These are phyloP conservation scores for Hansenula lynferdii DNA, from an alignment of 1,139 yeast species.

Conservation along the genomic window DNA sequence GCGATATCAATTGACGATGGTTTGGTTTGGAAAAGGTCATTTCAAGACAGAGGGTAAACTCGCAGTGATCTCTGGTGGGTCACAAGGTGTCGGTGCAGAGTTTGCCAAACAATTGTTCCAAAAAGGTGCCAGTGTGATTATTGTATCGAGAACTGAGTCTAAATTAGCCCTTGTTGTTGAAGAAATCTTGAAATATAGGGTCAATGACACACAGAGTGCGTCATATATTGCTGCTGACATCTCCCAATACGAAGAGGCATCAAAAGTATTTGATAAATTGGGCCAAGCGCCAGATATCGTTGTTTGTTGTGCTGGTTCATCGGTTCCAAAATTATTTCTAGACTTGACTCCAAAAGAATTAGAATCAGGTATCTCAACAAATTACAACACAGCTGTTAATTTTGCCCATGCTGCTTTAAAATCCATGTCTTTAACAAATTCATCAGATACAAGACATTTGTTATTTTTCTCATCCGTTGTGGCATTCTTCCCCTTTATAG, in stretches of 20 bases:
- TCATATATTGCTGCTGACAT: conserved; percentile 62
- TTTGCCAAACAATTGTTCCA: conserved; percentile 58
- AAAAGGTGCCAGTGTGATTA: conserved; percentile 57
- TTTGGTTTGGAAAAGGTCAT: conserved; percentile 9
- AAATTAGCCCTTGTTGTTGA: conserved; percentile 48
- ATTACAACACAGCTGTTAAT: conserved; percentile 71
- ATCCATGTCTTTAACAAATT: conserved; percentile 28
- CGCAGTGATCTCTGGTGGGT: conserved; percentile 88
- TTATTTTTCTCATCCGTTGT: conserved; percentile 77
- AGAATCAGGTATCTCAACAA: conserved; percentile 55
- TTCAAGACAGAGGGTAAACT: conserved; percentile 40
- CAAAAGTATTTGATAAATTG: conserved; percentile 33
- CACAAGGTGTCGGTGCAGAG: conserved; percentile 90
- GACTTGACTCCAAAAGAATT: conserved; percentile 62
- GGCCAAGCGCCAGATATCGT: conserved; percentile 57
- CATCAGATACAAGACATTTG: conserved; percentile 44
- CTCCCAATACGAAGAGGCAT: conserved; percentile 49
- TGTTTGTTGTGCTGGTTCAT: conserved; percentile 85
- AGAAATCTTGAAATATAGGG: conserved; percentile 31
- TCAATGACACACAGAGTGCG: conserved; percentile 23
- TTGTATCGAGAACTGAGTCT: conserved; percentile 70
- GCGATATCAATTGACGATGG: too few relatives aligned
- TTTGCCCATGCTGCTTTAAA: conserved; percentile 60
- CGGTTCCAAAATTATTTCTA: conserved; percentile 71
- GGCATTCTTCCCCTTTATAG: conserved; percentile 84